A percentile compares a stretch with the other conserved stretches of the same genome.
Evolutionary conservation across 192 early-diverging fungal genomes (phyloP).

Genomic region (Phlyctochytrium arcticum): DNA sequence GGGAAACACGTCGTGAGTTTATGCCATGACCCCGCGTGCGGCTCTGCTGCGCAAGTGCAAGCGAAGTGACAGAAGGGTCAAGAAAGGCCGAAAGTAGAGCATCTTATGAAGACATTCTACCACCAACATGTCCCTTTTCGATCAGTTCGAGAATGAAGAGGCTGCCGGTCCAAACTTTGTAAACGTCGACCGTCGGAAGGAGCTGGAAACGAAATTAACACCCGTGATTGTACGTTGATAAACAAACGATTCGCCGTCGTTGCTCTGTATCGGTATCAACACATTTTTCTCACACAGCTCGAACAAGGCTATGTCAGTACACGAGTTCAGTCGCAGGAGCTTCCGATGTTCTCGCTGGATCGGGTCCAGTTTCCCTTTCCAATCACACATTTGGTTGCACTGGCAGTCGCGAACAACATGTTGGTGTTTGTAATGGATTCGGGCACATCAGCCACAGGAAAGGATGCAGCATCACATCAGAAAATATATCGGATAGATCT

Average conservation of each 20-base stretch:
- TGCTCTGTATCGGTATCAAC: too few species aligned
- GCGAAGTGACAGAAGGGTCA: too few species aligned
- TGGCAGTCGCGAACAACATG: constrained; percentile 80
- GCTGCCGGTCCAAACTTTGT: too few species aligned
- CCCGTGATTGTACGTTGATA: neutral
- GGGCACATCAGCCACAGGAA: constrained; percentile 32
- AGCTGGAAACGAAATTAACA: neutral
- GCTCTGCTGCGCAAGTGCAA: too few species aligned
- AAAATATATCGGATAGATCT: constrained; percentile 82
- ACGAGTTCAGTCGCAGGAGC: neutral
- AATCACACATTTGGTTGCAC: constrained; percentile 56
- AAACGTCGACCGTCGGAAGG: neutral
- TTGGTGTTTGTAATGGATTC: constrained; percentile 76
- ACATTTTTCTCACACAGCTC: too few species aligned
- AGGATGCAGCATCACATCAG: constrained; percentile 11
- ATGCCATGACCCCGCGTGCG: too few species aligned
- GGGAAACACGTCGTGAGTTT: too few species aligned
- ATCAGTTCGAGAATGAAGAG: constrained; percentile 29
- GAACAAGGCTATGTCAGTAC: constrained; percentile 33
- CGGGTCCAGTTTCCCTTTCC: constrained; percentile 87
- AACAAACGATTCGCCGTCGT: neutral
- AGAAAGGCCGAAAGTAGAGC: too few species aligned
- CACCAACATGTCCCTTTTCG: constrained; percentile 27
- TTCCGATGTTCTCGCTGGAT: constrained; percentile 70
- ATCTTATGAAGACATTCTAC: too few species aligned